Evolutionary conservation across 148 eudicot species (phyloP).

Genomic region (Chenopodium suecicum): DNA sequence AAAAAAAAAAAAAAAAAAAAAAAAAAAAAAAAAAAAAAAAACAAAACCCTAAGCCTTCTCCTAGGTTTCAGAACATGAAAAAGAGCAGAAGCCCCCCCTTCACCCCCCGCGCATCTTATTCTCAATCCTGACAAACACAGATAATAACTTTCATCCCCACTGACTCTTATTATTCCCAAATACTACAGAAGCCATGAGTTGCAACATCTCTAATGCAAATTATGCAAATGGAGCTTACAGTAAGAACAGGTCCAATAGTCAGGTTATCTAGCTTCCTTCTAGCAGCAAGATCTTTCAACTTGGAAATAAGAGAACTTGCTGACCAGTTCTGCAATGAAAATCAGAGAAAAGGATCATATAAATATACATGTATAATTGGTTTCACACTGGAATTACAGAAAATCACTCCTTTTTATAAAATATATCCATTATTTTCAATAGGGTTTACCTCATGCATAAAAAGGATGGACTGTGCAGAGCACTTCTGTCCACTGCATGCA

Average conservation of each 20-base stretch:
- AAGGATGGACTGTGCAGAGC: constrained; percentile 90
- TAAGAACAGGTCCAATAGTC: constrained; percentile 85
- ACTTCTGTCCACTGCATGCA: constrained; percentile 97
- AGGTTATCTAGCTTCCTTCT: constrained; percentile 82
- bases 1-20: too few relatives aligned
- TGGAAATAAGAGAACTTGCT: constrained; percentile 56
- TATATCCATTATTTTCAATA: background rate
- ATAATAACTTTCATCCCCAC: background rate
- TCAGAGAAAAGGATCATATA: background rate
- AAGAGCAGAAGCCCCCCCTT: background rate
- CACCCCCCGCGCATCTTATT: background rate
- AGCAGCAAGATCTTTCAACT: constrained; percentile 68
- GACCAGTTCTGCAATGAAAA: constrained; percentile 69
- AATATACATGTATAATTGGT: background rate
- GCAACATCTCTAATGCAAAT: constrained; percentile 1
- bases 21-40: background rate
- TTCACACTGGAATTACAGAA: background rate
- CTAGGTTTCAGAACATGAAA: background rate
- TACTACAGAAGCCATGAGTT: background rate
- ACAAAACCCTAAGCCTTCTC: background rate
- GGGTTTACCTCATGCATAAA: constrained; percentile 88
- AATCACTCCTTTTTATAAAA: background rate
- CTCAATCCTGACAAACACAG: background rate
- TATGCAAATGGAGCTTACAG: constrained; percentile 43
- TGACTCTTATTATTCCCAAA: too few relatives aligned